Conservation (phyloP, 768 basidiomycete genomes). For the Solioccasus polychromus region DNA sequence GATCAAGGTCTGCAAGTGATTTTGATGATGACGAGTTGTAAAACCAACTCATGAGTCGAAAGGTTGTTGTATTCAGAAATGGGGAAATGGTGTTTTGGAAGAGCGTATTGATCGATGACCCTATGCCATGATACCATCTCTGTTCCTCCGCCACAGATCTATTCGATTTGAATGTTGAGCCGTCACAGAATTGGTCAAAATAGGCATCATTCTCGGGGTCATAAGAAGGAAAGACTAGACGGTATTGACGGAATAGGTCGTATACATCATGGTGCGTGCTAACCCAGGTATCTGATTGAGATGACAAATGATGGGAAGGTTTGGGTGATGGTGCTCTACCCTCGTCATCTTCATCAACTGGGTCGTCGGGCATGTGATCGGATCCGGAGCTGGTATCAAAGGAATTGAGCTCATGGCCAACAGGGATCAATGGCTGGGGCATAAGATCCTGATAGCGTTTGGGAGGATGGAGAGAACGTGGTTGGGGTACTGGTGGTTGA, state of each 20-base stretch:
- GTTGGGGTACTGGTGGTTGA: too few relatives aligned
- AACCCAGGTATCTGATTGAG: neutral
- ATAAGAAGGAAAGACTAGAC: neutral
- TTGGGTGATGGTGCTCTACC: too few relatives aligned
- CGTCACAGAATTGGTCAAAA: slow-evolving; percentile 1
- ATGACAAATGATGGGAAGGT: too few relatives aligned
- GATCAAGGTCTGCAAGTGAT: slow-evolving; percentile 7
- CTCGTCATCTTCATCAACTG: too few relatives aligned
- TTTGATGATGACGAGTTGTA: slow-evolving; percentile 16
- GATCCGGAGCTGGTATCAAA: neutral
- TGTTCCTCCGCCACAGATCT: too few relatives aligned
- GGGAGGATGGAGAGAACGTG: neutral
- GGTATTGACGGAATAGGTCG: neutral
- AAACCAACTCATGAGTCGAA: slow-evolving; percentile 26
- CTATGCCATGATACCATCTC: slow-evolving; percentile 10
- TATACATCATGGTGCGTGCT: neutral
- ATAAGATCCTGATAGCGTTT: neutral
- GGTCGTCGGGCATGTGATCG: neutral
- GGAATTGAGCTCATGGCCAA: neutral
- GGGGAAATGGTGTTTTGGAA: neutral
- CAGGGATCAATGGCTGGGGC: neutral
- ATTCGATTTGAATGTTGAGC: neutral
- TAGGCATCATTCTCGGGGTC: slow-evolving; percentile 1
- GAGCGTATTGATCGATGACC: too few relatives aligned
- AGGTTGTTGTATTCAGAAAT: slow-evolving; percentile 20